Conservation (phyloP, 1,139 yeast genomes). For the Sugiyamaella castrensis region DNA sequence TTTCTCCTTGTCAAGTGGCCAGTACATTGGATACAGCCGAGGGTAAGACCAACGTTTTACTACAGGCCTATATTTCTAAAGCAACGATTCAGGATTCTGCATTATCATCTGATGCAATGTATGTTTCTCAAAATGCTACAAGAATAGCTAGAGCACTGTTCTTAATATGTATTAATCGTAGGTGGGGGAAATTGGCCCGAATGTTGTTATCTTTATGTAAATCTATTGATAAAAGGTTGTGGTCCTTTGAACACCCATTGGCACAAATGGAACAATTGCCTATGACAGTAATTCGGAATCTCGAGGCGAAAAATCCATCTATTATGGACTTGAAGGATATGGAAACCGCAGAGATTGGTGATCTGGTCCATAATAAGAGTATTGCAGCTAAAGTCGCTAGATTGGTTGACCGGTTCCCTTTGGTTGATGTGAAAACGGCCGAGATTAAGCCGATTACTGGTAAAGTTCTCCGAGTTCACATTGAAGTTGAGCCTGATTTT, state of each 20-base stretch:
- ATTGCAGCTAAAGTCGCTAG: conserved; percentile 66
- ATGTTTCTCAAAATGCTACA: conserved; percentile 93
- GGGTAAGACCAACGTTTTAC: conserved; percentile 81
- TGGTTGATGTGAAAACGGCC: conserved; percentile 59
- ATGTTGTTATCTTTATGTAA: conserved; percentile 78
- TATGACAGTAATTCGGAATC: conserved; percentile 56
- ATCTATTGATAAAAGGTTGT: conserved; percentile 74
- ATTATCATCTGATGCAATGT: conserved; percentile 78
- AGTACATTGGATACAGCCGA: conserved; percentile 64
- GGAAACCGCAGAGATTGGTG: conserved; percentile 78
- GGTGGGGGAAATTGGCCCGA: conserved; percentile 83
- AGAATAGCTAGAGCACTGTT: conserved; percentile 91
- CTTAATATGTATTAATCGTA: conserved; percentile 75
- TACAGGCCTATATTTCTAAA: conserved; percentile 85
- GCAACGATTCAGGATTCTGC: conserved; percentile 71
- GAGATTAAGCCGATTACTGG: conserved; percentile 90
- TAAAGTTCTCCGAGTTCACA: conserved; percentile 79
- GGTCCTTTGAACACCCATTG: conserved; percentile 92
- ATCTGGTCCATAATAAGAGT: conserved; percentile 73
- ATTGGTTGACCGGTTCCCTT: conserved; percentile 71
- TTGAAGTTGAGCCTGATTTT: conserved; percentile 70
- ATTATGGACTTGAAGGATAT: conserved; percentile 73
- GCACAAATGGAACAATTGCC: conserved; percentile 47
- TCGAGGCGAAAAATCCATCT: conserved; percentile 63
- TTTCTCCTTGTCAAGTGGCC: conserved; percentile 78